Conservation (phyloP, 2,329 filamentous ascomycete species). For the Pseudogymnoascus sp. region DNA sequence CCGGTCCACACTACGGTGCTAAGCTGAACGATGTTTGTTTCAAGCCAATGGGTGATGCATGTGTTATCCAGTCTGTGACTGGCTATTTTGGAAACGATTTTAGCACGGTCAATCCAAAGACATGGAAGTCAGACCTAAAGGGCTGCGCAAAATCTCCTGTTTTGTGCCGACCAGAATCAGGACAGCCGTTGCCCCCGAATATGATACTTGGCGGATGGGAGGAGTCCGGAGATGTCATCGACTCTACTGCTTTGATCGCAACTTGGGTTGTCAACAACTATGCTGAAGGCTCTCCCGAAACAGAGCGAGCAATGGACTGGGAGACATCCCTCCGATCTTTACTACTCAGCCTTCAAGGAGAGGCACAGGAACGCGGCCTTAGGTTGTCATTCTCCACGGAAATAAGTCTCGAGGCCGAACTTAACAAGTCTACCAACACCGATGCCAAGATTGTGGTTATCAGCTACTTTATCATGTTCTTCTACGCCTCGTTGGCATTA, state of each 20-base stretch:
- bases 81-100: conserved; percentile 74
- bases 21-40: conserved; percentile 82
- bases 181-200: conserved; percentile 77
- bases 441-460: conserved; percentile 94
- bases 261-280: conserved; percentile 95
- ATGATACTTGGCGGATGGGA: conserved; percentile 80
- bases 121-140: conserved; percentile 65
- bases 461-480: conserved; percentile 98
- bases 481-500: conserved; percentile 88
- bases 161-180: conserved; percentile 77
- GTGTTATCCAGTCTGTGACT: conserved; percentile 87
- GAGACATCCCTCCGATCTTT: conserved; percentile 69
- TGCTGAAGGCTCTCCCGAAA: conserved; percentile 61
- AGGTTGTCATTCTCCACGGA: conserved; percentile 92
- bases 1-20: conserved; percentile 59
- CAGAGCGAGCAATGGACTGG: conserved; percentile 78
- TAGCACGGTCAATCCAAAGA: conserved; percentile 49
- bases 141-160: conserved; percentile 74
- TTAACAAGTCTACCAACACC: conserved; percentile 97
- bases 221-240: conserved; percentile 53
- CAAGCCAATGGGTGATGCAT: conserved; percentile 82
- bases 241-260: conserved; percentile 73
- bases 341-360: conserved; percentile 68
- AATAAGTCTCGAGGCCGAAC: conserved; percentile 85
- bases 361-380: conserved; percentile 70